phyloP scores from a whole-genome alignment of 2,329 filamentous ascomycete species.

The Neonectria ditissima region DNA sequence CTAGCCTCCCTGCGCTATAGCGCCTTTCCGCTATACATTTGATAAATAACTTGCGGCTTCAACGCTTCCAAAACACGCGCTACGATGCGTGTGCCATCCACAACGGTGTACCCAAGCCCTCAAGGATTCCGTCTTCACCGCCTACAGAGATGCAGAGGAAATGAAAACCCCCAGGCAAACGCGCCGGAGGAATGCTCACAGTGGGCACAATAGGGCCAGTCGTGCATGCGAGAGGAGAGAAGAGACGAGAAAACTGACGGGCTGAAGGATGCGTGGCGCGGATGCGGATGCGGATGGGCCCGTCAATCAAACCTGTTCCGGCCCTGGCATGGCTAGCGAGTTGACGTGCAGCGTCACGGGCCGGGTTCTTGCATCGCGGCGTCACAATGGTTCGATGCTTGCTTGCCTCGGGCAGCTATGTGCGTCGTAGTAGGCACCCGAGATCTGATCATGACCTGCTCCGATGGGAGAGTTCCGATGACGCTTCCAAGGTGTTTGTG shows the following conservation, averaged over 20 bases:
- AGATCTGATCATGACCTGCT: conserved; percentile 20
- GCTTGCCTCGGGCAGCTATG: conserved; percentile 26
- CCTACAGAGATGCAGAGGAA: conserved; percentile 6
- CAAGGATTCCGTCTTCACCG: conserved; percentile 7
- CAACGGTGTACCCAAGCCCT: conserved; percentile 3
- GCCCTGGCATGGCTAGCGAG: conserved; percentile 12
- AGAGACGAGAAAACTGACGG: background rate
- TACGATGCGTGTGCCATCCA: conserved; percentile 16
- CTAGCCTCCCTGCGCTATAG: conserved; percentile 14
- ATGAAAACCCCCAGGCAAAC: background rate
- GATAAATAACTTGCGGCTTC: background rate
- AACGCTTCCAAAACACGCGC: conserved; percentile 5
- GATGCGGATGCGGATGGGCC: conserved; percentile 9
- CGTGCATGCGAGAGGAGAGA: conserved; percentile 12
- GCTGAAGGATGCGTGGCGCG: conserved; percentile 21
- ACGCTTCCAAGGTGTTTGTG: conserved; percentile 3
- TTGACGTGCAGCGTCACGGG: conserved; percentile 28
- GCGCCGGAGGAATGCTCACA: conserved; percentile 6
- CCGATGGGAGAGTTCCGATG: conserved; percentile 3
- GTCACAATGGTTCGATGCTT: conserved; percentile 27
- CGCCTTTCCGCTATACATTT: background rate
- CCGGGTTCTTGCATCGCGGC: conserved; percentile 13
- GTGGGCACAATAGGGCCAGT: conserved; percentile 8
- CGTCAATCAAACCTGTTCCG: conserved; percentile 19
- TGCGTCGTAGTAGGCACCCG: too few relatives aligned